A percentile compares a stretch with the other conserved stretches of the same genome.
Evolutionary conservation across 2,329 filamentous ascomycete genomes (phyloP).

Genomic region (Pochonia chlamydosporia): DNA sequence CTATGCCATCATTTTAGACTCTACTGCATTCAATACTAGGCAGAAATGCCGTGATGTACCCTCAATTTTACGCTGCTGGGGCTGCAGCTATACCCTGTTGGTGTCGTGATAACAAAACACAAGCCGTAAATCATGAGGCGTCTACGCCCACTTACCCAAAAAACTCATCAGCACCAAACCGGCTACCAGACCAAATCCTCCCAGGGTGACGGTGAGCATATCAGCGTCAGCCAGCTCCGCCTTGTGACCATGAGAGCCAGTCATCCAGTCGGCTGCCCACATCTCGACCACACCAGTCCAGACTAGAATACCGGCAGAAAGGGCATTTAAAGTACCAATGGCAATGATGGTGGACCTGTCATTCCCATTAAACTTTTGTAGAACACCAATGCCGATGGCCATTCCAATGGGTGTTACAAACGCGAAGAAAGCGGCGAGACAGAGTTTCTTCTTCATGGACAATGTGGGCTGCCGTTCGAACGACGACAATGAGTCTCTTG

Average conservation of each 20-base stretch:
- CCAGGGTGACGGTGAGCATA: slow-evolving; percentile 41
- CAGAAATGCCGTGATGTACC: too few species aligned
- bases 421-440: slow-evolving; percentile 59
- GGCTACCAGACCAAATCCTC: slow-evolving; percentile 46
- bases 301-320: slow-evolving; percentile 70
- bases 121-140: not conserved
- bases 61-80: not conserved
- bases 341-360: slow-evolving; percentile 62
- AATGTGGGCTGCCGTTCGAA: slow-evolving; percentile 18
- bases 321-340: slow-evolving; percentile 66
- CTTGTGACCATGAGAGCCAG: slow-evolving; percentile 32
- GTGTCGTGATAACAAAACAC: not conserved
- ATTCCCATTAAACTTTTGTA: slow-evolving; percentile 68
- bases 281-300: slow-evolving; percentile 79
- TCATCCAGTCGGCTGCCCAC: slow-evolving; percentile 70
- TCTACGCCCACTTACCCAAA: slow-evolving; percentile 68
- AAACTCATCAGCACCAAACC: slow-evolving; percentile 67
- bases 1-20: not conserved
- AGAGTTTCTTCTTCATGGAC: slow-evolving; percentile 44
- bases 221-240: slow-evolving; percentile 49
- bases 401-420: slow-evolving; percentile 73
- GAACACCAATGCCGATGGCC: slow-evolving; percentile 71
- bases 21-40: not conserved
- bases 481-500: slow-evolving; percentile 8
- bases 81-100: not conserved